phyloP scores from a whole-genome alignment of 306 rosid genomes.

The Quillaja saponaria region DNA sequence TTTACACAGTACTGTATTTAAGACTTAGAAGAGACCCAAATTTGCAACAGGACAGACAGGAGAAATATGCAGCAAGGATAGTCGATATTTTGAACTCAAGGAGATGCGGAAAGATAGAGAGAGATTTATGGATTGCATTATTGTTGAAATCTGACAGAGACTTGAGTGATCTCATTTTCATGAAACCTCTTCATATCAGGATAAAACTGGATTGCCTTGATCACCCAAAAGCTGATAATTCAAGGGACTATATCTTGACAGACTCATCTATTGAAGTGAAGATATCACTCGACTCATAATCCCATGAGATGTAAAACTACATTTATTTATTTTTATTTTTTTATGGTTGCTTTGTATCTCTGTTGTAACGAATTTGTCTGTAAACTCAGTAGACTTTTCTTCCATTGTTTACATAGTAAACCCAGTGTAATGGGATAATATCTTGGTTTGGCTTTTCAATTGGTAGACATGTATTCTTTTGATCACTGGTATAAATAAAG shows the following conservation, averaged over 20 bases:
- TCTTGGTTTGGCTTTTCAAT: too few relatives aligned
- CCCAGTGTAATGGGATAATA: too few relatives aligned
- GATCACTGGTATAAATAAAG: too few relatives aligned
- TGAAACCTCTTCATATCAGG: conserved; percentile 68
- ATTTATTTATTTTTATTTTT: too few relatives aligned
- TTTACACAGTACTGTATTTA: conserved; percentile 57
- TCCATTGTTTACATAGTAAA: too few relatives aligned
- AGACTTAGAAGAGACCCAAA: conserved; percentile 47
- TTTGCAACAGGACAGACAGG: conserved; percentile 40
- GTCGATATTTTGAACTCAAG: conserved; percentile 52
- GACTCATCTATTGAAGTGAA: conserved; percentile 62
- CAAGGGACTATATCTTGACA: conserved; percentile 60
- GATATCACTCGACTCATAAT: conserved; percentile 44
- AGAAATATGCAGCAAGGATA: conserved; percentile 59
- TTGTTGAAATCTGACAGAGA: conserved; percentile 56
- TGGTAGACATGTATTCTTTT: too few relatives aligned
- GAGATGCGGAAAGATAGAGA: conserved; percentile 45
- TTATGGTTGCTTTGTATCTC: too few relatives aligned
- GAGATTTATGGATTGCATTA: conserved; percentile 53
- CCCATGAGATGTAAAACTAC: too few relatives aligned
- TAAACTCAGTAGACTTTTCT: too few relatives aligned
- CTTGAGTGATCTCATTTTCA: conserved; percentile 68
- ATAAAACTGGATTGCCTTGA: conserved; percentile 54
- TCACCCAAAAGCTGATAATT: conserved; percentile 75
- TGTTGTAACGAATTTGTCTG: too few relatives aligned